phyloP scores from a whole-genome alignment of 208 protist species.

The Trypanosoma rangeli region DNA sequence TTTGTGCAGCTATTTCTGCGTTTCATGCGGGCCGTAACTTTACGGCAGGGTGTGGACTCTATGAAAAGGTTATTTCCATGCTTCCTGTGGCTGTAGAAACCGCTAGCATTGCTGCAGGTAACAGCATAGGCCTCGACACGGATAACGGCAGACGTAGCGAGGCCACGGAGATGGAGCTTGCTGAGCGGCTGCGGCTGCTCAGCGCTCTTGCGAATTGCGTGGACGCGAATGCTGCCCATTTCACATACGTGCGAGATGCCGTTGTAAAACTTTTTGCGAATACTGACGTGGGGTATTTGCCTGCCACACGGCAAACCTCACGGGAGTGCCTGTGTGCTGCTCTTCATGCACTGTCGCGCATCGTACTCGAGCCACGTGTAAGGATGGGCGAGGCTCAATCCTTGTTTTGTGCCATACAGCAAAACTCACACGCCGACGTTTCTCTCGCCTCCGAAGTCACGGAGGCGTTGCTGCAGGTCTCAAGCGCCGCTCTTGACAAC shows the following conservation, averaged over 20 bases:
- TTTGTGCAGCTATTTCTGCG: slow-evolving; percentile 19
- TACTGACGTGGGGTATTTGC: slow-evolving; percentile 41
- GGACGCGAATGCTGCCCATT: slow-evolving; percentile 40
- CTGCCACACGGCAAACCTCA: background rate
- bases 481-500: slow-evolving; percentile 20
- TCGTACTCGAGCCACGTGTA: slow-evolving; percentile 25
- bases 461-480: slow-evolving; percentile 22
- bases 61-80: slow-evolving; percentile 18
- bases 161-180: background rate
- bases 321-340: slow-evolving; percentile 32
- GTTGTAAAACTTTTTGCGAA: slow-evolving; percentile 35
- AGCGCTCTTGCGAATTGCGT: slow-evolving; percentile 35
- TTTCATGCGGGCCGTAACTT: slow-evolving; percentile 17
- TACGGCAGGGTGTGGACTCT: slow-evolving; percentile 1
- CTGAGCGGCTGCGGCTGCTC: slow-evolving; percentile 30
- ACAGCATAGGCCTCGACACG: background rate
- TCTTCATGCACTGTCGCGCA: slow-evolving; percentile 33
- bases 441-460: slow-evolving; percentile 5
- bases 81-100: background rate
- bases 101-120: background rate
- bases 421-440: slow-evolving; percentile 31
- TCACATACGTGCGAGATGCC: slow-evolving; percentile 31
- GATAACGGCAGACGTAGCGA: background rate
- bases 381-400: slow-evolving; percentile 26
- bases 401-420: slow-evolving; percentile 26